Conservation (phyloP, 345 rosid species). For the Arabis alpina region DNA sequence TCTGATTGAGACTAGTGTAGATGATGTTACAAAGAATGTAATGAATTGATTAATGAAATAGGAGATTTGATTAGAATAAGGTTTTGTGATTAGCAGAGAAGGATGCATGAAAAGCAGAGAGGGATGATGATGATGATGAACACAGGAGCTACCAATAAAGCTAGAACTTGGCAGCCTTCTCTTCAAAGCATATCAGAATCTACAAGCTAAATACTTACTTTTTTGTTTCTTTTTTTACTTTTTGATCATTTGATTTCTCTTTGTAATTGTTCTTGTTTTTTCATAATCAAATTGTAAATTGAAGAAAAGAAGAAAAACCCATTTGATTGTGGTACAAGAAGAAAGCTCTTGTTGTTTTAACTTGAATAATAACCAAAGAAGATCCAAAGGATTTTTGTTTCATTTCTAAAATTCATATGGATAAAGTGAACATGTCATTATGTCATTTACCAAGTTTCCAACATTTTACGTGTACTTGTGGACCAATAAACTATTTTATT, state of each 20-base stretch:
- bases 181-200: slow-evolving; percentile 46
- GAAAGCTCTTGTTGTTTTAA: slow-evolving; percentile 14
- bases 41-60: background rate
- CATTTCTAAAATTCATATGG: background rate
- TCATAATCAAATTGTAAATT: slow-evolving; percentile 45
- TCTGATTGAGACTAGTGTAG: background rate
- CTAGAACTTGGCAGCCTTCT: slow-evolving; percentile 47
- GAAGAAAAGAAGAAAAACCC: slow-evolving; percentile 25
- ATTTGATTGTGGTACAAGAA: slow-evolving; percentile 35
- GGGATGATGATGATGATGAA: slow-evolving; percentile 3
- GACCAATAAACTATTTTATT: background rate
- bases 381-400: slow-evolving; percentile 18
- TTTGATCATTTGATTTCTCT: slow-evolving; percentile 41
- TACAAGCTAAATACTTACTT: slow-evolving; percentile 12
- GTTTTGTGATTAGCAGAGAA: slow-evolving; percentile 24
- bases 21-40: background rate
- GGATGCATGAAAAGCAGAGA: slow-evolving; percentile 35
- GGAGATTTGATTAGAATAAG: background rate
- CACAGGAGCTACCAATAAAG: slow-evolving; percentile 29
- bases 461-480: background rate
- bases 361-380: background rate
- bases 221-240: background rate
- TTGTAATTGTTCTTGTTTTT: slow-evolving; percentile 31
- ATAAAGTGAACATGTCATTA: background rate
- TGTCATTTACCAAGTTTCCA: background rate